Evolutionary conservation across 208 protist species (phyloP), one percentile per base, ranked within the genome.

Genomic region (Herpetomonas samuelpessoai): DNA sequence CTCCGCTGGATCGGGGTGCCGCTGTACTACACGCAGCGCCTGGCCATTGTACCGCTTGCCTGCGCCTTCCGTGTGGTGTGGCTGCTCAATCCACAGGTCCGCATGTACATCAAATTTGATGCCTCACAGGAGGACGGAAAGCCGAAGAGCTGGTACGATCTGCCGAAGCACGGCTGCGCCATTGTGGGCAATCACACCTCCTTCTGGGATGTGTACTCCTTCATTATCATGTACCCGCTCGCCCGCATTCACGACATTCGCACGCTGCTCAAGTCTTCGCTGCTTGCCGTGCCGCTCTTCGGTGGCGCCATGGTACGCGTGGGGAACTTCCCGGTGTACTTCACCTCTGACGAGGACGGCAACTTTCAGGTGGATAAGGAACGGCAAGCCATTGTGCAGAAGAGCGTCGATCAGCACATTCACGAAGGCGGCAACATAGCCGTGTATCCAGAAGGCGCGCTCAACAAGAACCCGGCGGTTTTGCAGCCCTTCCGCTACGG

Each of bases 321-420:
- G 30, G 84, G 84, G 2, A 76, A 91, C 75, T 91, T 88, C 56
- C 84, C 84, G 1, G 84, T 91, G 12, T 88, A 82, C 75, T 91
- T 88, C 73, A 88, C 71, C 48, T 79, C 72, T 25, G 78, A 86
- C 41, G 69, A 63, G 30, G 76, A 79, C 21, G 70, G 74, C 6
- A 66, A 69, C 56, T 91, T 86, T 38, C 45, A 74, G 45, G 72
- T 91, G 35, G 81, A 91, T 57, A 87, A 86, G 72, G 81, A 86
- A 56, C 27, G 39, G 49, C 84, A 91, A 62, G 75, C 71, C 31
- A 53, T 19, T 28, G 81, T 91, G 62, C 74, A 77, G 59, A 47
- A 71, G 27, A 27, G 46, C 21, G 65, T 83, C 1, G 64, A 86
- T 50, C 50, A 58, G 39, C 78, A 84, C 68, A 44, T 91, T 44